These are phyloP conservation scores for Pichia scutulata DNA, from an alignment of 805 yeast genomes.

Conservation along the genomic window DNA sequence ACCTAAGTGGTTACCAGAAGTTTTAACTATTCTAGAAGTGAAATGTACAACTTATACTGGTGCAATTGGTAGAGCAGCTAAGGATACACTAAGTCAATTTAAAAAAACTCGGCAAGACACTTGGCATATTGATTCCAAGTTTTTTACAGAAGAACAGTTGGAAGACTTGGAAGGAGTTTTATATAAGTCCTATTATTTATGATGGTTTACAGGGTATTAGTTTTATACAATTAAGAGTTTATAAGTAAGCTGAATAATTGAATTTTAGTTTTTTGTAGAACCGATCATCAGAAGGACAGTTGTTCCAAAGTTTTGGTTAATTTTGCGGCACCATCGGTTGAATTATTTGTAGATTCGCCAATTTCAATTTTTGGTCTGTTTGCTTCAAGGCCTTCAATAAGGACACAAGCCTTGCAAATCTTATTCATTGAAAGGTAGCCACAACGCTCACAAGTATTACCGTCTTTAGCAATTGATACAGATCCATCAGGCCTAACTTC, in stretches of 20 bases:
- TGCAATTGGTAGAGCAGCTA: constrained; percentile 74
- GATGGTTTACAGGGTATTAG: constrained; percentile 7
- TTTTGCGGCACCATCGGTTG: constrained; percentile 56
- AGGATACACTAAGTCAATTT: constrained; percentile 71
- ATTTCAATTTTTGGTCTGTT: constrained; percentile 59
- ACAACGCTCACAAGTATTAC: constrained; percentile 77
- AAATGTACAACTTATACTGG: constrained; percentile 71
- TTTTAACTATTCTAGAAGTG: constrained; percentile 60
- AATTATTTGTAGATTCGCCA: constrained; percentile 37
- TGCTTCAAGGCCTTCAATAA: constrained; percentile 76
- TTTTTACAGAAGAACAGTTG: constrained; percentile 68
- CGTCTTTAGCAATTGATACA: constrained; percentile 41
- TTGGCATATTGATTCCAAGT: constrained; percentile 82
- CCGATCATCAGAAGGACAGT: constrained; percentile 41
- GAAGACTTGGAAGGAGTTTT: constrained; percentile 92
- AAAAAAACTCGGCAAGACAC: constrained; percentile 91
- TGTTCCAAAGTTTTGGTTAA: constrained; percentile 54
- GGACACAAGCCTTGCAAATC: constrained; percentile 88
- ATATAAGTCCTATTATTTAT: constrained; percentile 88
- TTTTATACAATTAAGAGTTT: background rate
- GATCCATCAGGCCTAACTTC: constrained; percentile 59
- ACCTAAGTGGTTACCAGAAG: constrained; percentile 79
- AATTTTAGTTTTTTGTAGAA: too few species aligned
- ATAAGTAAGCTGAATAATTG: too few species aligned
- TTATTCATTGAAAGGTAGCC: constrained; percentile 85